These are phyloP conservation scores for Taphrina confusa DNA, from an alignment of 1,139 yeast genomes.

Conservation along the genomic window DNA sequence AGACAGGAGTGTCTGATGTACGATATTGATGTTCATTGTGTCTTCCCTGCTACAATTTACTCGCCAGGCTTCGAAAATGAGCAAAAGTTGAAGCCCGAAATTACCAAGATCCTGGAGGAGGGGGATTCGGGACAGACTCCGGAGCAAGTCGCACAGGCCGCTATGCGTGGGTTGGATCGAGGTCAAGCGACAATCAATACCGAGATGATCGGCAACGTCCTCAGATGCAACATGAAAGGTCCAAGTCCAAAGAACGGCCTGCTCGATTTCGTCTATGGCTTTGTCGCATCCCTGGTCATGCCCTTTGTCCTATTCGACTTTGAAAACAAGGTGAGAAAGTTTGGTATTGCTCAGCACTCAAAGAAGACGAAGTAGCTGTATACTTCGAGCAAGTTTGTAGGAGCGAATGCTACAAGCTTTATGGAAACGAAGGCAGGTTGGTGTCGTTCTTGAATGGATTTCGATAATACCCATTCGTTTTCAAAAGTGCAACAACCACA, in stretches of 20 bases:
- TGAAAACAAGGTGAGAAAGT: constrained; percentile 35
- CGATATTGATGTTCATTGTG: constrained; percentile 56
- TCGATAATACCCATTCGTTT: constrained; percentile 3
- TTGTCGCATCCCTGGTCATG: constrained; percentile 25
- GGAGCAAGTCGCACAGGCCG: constrained; percentile 63
- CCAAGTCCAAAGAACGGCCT: constrained; percentile 35
- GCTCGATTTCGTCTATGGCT: constrained; percentile 29
- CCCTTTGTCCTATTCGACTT: constrained; percentile 35
- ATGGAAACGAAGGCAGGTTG: neutral
- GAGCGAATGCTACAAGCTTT: neutral
- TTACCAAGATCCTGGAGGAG: constrained; percentile 83
- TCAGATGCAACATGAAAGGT: constrained; percentile 35
- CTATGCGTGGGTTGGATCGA: constrained; percentile 57
- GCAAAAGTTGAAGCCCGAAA: constrained; percentile 78
- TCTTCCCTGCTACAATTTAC: constrained; percentile 84
- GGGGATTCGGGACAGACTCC: constrained; percentile 70
- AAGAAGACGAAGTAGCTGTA: neutral
- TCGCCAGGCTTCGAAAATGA: constrained; percentile 87
- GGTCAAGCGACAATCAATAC: constrained; percentile 81
- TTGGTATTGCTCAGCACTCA: neutral
- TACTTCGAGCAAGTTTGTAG: too few species aligned
- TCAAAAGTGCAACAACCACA: neutral
- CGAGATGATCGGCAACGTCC: constrained; percentile 63
- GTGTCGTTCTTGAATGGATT: neutral
- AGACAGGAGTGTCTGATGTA: constrained; percentile 79